Conservation (phyloP, 192 early-diverging fungal genomes). For the Umbelopsis ramanniana region DNA sequence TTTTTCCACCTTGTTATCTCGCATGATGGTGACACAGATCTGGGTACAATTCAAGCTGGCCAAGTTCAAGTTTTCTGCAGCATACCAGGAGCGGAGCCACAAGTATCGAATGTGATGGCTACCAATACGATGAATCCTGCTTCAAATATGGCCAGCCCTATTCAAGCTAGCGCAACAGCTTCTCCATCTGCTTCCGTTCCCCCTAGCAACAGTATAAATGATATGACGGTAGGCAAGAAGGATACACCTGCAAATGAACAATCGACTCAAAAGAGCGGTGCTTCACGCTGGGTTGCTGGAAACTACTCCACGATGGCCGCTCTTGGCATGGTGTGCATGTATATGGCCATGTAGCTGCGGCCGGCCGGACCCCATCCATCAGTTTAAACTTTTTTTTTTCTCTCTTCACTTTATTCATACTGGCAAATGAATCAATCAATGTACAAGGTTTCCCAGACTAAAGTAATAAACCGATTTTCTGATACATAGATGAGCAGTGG, state of each 20-base stretch:
- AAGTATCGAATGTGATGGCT: not conserved
- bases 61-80: constrained; percentile 11
- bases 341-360: not conserved
- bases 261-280: not conserved
- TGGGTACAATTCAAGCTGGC: not conserved
- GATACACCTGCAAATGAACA: not conserved
- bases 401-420: no score
- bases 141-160: not conserved
- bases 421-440: no score
- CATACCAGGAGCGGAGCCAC: not conserved
- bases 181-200: not conserved
- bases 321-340: not conserved
- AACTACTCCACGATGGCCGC: not conserved
- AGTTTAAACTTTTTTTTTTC: no score
- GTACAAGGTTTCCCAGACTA: no score
- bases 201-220: not conserved
- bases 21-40: not conserved
- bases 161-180: not conserved
- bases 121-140: not conserved
- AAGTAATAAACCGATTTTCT: no score
- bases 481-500: no score
- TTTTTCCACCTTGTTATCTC: not conserved
- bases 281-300: no score
- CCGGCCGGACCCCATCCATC: not conserved
- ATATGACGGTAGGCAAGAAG: not conserved